Evolutionary conservation across 306 rosid species (phyloP), one percentile per base, ranked within the genome.

Genomic region (Vicia sativa): DNA sequence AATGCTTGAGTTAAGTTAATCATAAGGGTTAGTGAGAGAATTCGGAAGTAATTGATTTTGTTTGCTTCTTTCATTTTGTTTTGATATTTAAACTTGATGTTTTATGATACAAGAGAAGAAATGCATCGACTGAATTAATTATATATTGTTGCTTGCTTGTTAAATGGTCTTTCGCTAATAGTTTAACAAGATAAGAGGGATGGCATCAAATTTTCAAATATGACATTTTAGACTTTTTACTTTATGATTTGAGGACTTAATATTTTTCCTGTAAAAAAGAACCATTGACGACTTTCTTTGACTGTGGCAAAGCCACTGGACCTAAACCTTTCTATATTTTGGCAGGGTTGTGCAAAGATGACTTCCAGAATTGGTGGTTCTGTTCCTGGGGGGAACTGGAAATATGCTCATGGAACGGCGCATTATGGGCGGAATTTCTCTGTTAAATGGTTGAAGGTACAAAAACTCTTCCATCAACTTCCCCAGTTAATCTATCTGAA

Each of bases 291-390:
- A 34, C 7, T 54, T 67, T 56, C 60, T 18, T 35, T 73, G 56
- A 56, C 44, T 37, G n/a, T 68, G 57, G 66, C 21, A 12, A 56
- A 57, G 59, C 43, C 38, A n/a, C 57, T 53, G 48, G 71, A 73
- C 34, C 53, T 70, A 64, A 74, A 69, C 46, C 48, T 23, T 14
- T 75, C 41, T 73, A 49, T 60, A 3, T 68, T 72, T 81, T 78
- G 45, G 77, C 74, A 95, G 99, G 99, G 99, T 71, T 95, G 96
- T 82, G 99, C 99, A 74, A 95, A 90, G 92, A 95, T 95, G 99
- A 88, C 85, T 74, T 83, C 99, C 74, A 95, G 99, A 82, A 95
- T 90, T 62, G 99, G 99, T 78, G 99, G 91, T 59, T 90, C 97
- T 74, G 91, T 85, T 73, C 50, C 92, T 19, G 99, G 99, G n/a